Percentiles rank a stretch among this genome's conserved stretches.
Conservation (phyloP, 768 basidiomycete species). For the Ramaria rubella region DNA sequence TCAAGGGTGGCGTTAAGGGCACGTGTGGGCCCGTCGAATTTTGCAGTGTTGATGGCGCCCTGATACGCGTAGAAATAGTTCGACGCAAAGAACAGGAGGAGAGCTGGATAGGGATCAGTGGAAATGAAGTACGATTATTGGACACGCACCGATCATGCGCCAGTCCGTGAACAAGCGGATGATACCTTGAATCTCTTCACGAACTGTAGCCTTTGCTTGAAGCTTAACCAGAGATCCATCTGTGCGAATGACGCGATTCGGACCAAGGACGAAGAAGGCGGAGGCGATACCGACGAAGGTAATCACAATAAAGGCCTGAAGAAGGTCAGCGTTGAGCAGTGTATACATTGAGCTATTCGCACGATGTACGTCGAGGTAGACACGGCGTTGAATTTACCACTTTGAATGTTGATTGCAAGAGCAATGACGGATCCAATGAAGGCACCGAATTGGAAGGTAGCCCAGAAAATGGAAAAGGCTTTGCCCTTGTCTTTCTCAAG, state of each 20-base stretch:
- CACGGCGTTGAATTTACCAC: slow-evolving; percentile 26
- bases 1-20: slow-evolving; percentile 36
- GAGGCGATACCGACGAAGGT: slow-evolving; percentile 36
- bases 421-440: slow-evolving; percentile 40
- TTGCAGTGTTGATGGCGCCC: slow-evolving; percentile 32
- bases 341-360: slow-evolving; percentile 6
- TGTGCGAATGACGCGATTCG: slow-evolving; percentile 30
- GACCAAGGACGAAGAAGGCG: slow-evolving; percentile 31
- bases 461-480: slow-evolving; percentile 49
- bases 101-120: slow-evolving; percentile 26
- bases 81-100: slow-evolving; percentile 39
- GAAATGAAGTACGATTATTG: background rate
- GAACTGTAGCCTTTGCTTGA: slow-evolving; percentile 22
- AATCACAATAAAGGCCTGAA: slow-evolving; percentile 38
- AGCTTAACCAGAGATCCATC: slow-evolving; percentile 38
- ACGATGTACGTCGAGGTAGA: slow-evolving; percentile 38
- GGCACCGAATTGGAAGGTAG: slow-evolving; percentile 38
- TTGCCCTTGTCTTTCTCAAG: slow-evolving; percentile 50
- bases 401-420: slow-evolving; percentile 35
- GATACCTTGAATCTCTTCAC: slow-evolving; percentile 16
- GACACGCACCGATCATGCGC: slow-evolving; percentile 26
- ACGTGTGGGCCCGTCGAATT: slow-evolving; percentile 39
- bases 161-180: slow-evolving; percentile 34
- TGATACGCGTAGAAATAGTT: slow-evolving; percentile 44
- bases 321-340: background rate